Evolutionary conservation across 2,329 filamentous ascomycete genomes (phyloP), one percentile per base, ranked within the genome.

Genomic region (Zalaria sp.): DNA sequence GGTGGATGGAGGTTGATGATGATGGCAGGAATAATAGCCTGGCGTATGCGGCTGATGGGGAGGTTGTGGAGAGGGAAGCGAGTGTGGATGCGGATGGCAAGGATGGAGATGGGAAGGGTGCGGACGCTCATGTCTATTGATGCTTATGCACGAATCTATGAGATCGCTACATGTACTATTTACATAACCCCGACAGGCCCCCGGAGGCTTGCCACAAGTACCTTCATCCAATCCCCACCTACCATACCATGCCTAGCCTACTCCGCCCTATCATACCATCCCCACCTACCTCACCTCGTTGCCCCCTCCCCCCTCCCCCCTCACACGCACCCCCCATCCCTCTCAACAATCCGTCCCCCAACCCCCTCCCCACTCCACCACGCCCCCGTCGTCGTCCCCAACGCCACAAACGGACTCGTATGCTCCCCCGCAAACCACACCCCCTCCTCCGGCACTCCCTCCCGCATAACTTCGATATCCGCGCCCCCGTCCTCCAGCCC

Each of bases 351-450:
- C 54, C 78, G 73, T 57, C 67, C 72, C 1, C 73, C 87, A 29
- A 87, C 83, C 18, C 72, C 73, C 64, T 93, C 85, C 1, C 88
- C 88, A 57, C 83, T 86, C 85, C 85, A 93, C 59, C 86, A 95
- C 7, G 89, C 89, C 1, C 89, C 89, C 1, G 86, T 93, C 8
- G 81, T 83, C 4, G 88, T 95, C 0, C 88, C 89, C 46, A 95
- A 60, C 7, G 83, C 87, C 27, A 93, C 79, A 64, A 94, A 93
- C 4, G 88, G 87, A 42, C 85, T 81, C 25, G 86, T 93, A 62
- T 94, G 87, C 62, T 94, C 87, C 0, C 87, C 87, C 0, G 87
- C 87, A 49, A 94, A 69, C 87, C 87, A 94, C 5, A 94, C 56
- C 0, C 83, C 78, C 25, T 76, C 65, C 8, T 75, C 76, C 1